Conservation (phyloP, 441 rosid genomes). For the Erysimum pusillum region DNA sequence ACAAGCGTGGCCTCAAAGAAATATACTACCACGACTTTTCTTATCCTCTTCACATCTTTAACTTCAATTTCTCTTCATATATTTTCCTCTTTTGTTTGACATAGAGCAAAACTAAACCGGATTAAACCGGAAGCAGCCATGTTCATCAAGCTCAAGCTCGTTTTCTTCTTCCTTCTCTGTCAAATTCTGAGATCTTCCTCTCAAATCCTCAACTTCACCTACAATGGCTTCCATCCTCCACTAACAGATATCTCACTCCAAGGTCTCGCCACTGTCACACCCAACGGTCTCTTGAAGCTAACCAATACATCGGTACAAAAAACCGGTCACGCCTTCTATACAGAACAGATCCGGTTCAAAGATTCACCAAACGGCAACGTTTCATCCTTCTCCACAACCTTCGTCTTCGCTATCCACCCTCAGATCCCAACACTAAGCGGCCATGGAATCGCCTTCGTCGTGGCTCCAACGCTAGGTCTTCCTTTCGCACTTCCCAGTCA, state of each 20-base stretch:
- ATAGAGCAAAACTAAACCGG: slow-evolving; percentile 1
- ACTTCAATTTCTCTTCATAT: not conserved
- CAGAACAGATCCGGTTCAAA: slow-evolving; percentile 59
- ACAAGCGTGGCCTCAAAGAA: slow-evolving; percentile 26
- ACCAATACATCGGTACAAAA: slow-evolving; percentile 60
- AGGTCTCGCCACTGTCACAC: slow-evolving; percentile 58
- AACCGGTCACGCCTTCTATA: slow-evolving; percentile 66
- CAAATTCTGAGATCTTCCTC: slow-evolving; percentile 36
- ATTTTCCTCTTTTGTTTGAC: not conserved
- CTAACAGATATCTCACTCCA: slow-evolving; percentile 49
- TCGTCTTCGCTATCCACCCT: slow-evolving; percentile 63
- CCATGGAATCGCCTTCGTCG: slow-evolving; percentile 81
- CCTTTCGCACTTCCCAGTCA: slow-evolving; percentile 66
- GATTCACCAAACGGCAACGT: slow-evolving; percentile 47
- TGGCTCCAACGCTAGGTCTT: slow-evolving; percentile 57
- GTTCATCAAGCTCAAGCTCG: slow-evolving; percentile 35
- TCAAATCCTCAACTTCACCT: slow-evolving; percentile 37
- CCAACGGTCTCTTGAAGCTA: slow-evolving; percentile 60
- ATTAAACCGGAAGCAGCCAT: slow-evolving; percentile 32
- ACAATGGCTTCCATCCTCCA: slow-evolving; percentile 42
- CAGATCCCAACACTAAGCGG: slow-evolving; percentile 78
- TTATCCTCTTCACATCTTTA: slow-evolving; percentile 13
- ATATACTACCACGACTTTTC: slow-evolving; percentile 33
- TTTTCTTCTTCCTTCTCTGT: slow-evolving; percentile 24
- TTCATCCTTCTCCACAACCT: slow-evolving; percentile 74